Evolutionary conservation across 768 basidiomycete genomes (phyloP), one percentile per base, ranked within the genome.

Genomic region (Kwoniella dendrophila): DNA sequence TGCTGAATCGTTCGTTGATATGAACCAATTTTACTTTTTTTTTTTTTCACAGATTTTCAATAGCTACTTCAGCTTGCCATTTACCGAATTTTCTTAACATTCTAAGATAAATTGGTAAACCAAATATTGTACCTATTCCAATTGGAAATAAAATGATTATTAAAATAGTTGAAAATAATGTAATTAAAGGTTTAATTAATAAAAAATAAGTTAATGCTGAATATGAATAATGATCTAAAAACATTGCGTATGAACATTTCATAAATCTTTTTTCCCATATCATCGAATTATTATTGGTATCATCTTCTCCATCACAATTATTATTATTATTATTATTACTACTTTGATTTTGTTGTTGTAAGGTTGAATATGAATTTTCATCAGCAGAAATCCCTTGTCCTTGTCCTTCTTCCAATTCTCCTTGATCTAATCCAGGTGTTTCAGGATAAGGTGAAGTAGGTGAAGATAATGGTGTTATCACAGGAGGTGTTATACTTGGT

Each of bases 211-310:
- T 69, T 10, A 78, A 55, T 11, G 74, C 71, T 12, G 74, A 73
- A 49, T 78, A 78, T 0, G 74, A 75, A 24, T 76, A 69, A 59
- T 75, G 73, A 52, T 78, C 77, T 33, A 63, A 36, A 52, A 73
- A 74, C 77, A 78, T 78, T 22, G 75, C 72, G 57, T 70, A 73
- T 6, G 74, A 71, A 55, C 76, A 77, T 60, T 77, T 78, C 56
- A 73, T 67, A 49, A 78, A 75, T 18, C 74, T 61, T 59, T 63
- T 73, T 54, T 78, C 77, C 75, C 76, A 77, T 0, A 71, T 63
- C 6, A 60, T 44, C 14, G 49, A n/a, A n/a, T n/a, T 14, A 20
- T 20, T 20, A 43, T 20, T 65, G 6, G 29, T 50, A 29, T 47
- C 5, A 32, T 33, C 49, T 51, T 34, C 49, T n/a, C n/a, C n/a